These are phyloP conservation scores for Amesomyces nigricolor DNA, from an alignment of 2,329 filamentous ascomycete genomes.

Conservation along the genomic window DNA sequence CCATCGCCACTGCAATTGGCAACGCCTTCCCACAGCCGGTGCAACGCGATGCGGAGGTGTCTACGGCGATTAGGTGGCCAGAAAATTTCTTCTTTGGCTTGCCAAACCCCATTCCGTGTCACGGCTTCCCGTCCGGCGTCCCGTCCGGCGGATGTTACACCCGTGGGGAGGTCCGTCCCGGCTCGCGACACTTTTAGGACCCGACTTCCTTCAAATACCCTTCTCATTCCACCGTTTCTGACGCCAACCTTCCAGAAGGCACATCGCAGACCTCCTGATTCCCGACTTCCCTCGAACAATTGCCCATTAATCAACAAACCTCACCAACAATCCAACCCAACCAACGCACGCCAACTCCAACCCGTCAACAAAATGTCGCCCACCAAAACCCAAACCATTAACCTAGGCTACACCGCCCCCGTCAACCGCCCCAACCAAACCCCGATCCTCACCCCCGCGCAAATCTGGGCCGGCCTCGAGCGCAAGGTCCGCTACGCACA, in stretches of 20 bases:
- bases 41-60: too few relatives aligned
- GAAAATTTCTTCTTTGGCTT: too few relatives aligned
- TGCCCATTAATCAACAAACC: too few relatives aligned
- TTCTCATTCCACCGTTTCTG: not conserved
- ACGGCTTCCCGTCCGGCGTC: not conserved
- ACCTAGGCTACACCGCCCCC: constrained; percentile 29
- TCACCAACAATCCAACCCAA: not conserved
- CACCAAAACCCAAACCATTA: constrained; percentile 22
- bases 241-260: not conserved
- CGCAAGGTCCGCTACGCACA: constrained; percentile 29
- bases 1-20: too few relatives aligned
- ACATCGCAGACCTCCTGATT: not conserved
- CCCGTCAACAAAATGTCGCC: too few relatives aligned
- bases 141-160: not conserved
- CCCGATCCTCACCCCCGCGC: constrained; percentile 23
- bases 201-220: not conserved
- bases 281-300: too few relatives aligned
- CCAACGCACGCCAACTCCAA: not conserved
- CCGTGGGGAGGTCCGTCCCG: constrained; percentile 6
- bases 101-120: too few relatives aligned
- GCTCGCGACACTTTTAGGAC: too few relatives aligned
- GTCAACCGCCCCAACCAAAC: constrained; percentile 27
- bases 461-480: constrained; percentile 30
- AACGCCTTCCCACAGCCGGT: too few relatives aligned
- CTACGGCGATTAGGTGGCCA: too few relatives aligned